Percentiles rank a stretch among this genome's conserved stretches.
Conservation (phyloP, 305 asterid species). For the Rubia tinctorum region DNA sequence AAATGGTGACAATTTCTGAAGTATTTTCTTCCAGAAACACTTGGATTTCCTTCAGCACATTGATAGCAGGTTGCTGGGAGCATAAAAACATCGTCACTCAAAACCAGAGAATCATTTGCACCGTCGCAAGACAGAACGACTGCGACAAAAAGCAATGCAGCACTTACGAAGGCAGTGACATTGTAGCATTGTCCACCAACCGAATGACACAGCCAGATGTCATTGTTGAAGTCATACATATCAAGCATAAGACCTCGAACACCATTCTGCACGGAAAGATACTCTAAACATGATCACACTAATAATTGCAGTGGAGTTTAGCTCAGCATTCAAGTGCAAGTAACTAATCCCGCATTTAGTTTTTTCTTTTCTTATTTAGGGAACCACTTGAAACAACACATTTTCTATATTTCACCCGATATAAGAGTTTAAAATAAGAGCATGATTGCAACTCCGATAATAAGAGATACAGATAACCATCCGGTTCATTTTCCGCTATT, state of each 20-base stretch:
- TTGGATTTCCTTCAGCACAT: conserved; percentile 63
- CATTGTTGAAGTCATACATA: conserved; percentile 82
- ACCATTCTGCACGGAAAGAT: conserved; percentile 61
- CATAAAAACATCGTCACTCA: background rate
- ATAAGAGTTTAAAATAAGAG: background rate
- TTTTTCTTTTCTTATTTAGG: background rate
- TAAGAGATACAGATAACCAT: background rate
- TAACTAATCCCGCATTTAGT: background rate
- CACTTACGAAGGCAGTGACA: conserved; percentile 86
- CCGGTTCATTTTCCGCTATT: no score
- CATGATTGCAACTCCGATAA: background rate
- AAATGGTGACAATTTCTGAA: conserved; percentile 67
- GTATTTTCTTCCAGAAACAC: conserved; percentile 55
- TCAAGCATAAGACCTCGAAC: conserved; percentile 98
- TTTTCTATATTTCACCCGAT: no score
- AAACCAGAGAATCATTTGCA: background rate
- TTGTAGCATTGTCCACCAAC: conserved; percentile 62
- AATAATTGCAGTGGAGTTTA: background rate
- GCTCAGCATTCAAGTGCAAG: background rate
- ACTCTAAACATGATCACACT: background rate
- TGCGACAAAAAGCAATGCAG: background rate
- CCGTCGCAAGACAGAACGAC: background rate
- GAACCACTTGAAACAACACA: background rate
- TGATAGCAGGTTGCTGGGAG: conserved; percentile 78
- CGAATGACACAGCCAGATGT: conserved; percentile 93